A percentile compares a stretch with the other conserved stretches of the same genome.
Conservation (phyloP, 179 eudicot genomes). For the Sideroxylon spinosum region DNA sequence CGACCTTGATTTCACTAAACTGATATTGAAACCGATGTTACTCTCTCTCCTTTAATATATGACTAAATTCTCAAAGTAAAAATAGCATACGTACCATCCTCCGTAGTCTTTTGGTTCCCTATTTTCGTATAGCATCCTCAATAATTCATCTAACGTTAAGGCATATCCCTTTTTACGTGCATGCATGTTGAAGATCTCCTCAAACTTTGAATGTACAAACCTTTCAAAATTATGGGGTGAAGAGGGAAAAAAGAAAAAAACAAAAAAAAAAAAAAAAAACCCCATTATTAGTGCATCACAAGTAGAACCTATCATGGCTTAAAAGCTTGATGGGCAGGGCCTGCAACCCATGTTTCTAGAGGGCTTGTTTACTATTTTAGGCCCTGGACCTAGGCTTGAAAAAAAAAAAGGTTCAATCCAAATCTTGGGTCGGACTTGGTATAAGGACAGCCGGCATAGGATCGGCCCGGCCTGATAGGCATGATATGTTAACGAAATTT, state of each 20-base stretch:
- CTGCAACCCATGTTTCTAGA: no score
- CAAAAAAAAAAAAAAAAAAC: not conserved
- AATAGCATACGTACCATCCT: slow-evolving; percentile 33
- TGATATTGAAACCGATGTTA: no score
- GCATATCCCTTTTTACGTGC: slow-evolving; percentile 37
- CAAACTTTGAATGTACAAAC: slow-evolving; percentile 59
- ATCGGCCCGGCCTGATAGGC: no score
- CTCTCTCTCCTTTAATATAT: no score
- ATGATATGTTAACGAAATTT: no score
- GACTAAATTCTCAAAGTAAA: not conserved
- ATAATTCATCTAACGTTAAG: slow-evolving; percentile 41
- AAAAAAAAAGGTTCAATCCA: no score
- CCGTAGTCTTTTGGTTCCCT: slow-evolving; percentile 44
- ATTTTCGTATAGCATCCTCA: slow-evolving; percentile 46
- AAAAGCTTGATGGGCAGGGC: not conserved
- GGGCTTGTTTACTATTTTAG: no score
- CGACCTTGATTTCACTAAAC: no score
- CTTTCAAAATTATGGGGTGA: slow-evolving; percentile 12
- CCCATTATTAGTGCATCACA: not conserved
- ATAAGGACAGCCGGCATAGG: no score
- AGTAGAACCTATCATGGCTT: no score
- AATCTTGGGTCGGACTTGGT: no score
- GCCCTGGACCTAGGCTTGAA: no score
- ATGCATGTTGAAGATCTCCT: slow-evolving; percentile 52
- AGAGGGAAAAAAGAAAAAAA: not conserved